These are phyloP conservation scores for Populus hybrid DNA, from an alignment of 441 rosid species.

Conservation along the genomic window DNA sequence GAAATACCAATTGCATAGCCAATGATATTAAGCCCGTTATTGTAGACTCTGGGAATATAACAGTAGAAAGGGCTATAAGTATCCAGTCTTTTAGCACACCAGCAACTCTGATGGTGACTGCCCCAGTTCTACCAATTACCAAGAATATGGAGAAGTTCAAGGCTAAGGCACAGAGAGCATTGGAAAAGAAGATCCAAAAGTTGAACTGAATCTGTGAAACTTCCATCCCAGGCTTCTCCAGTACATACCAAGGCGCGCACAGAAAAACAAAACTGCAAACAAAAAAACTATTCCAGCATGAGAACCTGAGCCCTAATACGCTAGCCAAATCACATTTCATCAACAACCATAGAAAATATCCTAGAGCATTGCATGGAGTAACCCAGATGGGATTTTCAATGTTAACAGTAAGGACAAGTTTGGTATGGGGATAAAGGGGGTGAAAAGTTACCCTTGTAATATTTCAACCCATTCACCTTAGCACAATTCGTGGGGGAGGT, in stretches of 20 bases:
- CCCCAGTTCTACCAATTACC: conserved; percentile 98
- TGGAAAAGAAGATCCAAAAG: conserved; percentile 98
- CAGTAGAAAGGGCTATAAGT: conserved; percentile 98
- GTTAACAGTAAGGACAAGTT: too few relatives aligned
- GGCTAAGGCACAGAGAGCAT: conserved; percentile 94
- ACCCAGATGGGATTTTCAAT: too few relatives aligned
- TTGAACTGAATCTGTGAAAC: conserved; percentile 91
- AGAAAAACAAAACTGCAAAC: conserved; percentile 87
- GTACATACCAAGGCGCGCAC: conserved; percentile 87
- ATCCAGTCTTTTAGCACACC: conserved; percentile 99
- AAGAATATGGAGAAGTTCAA: conserved; percentile 94
- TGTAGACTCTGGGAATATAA: conserved; percentile 91
- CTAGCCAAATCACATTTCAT: too few relatives aligned
- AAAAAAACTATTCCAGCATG: not conserved
- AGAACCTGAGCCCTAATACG: not conserved
- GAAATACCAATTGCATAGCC: conserved; percentile 95
- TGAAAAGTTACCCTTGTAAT: too few relatives aligned
- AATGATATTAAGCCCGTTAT: conserved; percentile 84
- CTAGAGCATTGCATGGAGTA: too few relatives aligned
- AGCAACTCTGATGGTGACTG: conserved; percentile 95
- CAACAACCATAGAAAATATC: too few relatives aligned
- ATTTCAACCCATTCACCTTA: too few relatives aligned
- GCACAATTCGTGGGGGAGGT: too few relatives aligned
- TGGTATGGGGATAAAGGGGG: too few relatives aligned
- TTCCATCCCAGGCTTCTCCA: conserved; percentile 90